These are phyloP conservation scores for Cutaneotrichosporon dermatis DNA, from an alignment of 1,284 basidiomycete genomes.

Conservation along the genomic window DNA sequence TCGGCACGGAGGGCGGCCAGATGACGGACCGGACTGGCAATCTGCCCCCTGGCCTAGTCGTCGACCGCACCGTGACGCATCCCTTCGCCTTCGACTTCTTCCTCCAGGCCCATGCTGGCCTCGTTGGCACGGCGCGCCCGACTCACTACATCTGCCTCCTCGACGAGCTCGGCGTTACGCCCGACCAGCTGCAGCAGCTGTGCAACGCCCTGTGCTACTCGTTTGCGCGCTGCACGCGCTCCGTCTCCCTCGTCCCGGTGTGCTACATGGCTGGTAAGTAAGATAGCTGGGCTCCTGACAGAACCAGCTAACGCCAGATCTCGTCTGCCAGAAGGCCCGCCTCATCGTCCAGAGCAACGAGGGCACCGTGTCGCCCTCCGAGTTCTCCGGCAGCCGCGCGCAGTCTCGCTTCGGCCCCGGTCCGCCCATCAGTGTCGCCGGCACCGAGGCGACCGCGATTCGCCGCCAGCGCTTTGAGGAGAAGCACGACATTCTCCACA, in stretches of 20 bases:
- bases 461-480: slow-evolving; percentile 5
- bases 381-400: slow-evolving; percentile 26
- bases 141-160: slow-evolving; percentile 41
- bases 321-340: slow-evolving; percentile 43
- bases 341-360: slow-evolving; percentile 35
- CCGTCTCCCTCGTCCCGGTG: slow-evolving; percentile 47
- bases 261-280: slow-evolving; percentile 50
- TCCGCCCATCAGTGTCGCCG: neutral
- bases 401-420: neutral
- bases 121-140: slow-evolving; percentile 37
- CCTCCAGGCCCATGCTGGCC: slow-evolving; percentile 41
- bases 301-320: slow-evolving; percentile 24
- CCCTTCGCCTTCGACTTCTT: slow-evolving; percentile 51
- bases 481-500: slow-evolving; percentile 30
- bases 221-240: slow-evolving; percentile 49
- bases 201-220: slow-evolving; percentile 49
- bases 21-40: slow-evolving; percentile 46
- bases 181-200: slow-evolving; percentile 43
- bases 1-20: slow-evolving; percentile 35
- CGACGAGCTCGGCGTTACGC: slow-evolving; percentile 45
- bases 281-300: neutral
- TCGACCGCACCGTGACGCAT: slow-evolving; percentile 48
- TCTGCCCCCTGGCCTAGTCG: slow-evolving; percentile 38
- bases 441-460: neutral
- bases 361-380: slow-evolving; percentile 25